Base-by-base conservation (phyloP, 139 green algal genomes). In the Desmodesmus armatus region DNA sequence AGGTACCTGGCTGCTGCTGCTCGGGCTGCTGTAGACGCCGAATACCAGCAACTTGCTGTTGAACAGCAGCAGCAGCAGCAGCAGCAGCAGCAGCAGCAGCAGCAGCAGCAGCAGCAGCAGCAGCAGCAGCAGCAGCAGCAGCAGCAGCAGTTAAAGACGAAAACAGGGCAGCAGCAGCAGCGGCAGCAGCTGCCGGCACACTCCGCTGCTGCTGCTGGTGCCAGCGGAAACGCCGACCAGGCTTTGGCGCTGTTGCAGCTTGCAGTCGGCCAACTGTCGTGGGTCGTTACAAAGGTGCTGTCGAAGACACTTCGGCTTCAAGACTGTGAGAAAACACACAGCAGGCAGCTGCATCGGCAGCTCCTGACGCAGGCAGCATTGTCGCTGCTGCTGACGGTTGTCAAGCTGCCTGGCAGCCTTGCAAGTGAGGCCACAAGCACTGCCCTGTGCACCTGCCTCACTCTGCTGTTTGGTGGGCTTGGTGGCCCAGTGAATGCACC, bases 121-220 rank as follows among this genome's bases (percentile, higher is more conserved):
- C 47, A 31, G 73, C 67, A 19, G 47, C 67, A 39, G 73, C 73
- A 51, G 35, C 53, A 47, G 53, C 73, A 33, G 73, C 73, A 41
- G 55, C 31, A 27, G 7, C 44, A 5, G 73, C 73, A 23, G 5
- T 3, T n/a, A 44, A n/a, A 31, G 74, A 3, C 11, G 19, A 44
- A 3, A 29, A 15, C 74, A 3, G 43, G 37, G 43, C 40, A 37
- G 58, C 37, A 51, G 77, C 33, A 11, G 77, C 33, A 53, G 77
- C 63, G 27, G 63, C 63, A 43, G 27, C 55, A 65, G 27, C 55
- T 7, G 27, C 21, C 11, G 66, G n/a, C 17, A 33, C 37, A 6
- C 40, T 37, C 6, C 69, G 58, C 40, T 35, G 33, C 33, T 37
- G 11, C 15, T 17, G 9, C 11, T 33, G 47, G 47, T 72, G 63